Base-by-base conservation (phyloP, 495 filamentous ascomycete species). In the Penicillium coprophilum region DNA sequence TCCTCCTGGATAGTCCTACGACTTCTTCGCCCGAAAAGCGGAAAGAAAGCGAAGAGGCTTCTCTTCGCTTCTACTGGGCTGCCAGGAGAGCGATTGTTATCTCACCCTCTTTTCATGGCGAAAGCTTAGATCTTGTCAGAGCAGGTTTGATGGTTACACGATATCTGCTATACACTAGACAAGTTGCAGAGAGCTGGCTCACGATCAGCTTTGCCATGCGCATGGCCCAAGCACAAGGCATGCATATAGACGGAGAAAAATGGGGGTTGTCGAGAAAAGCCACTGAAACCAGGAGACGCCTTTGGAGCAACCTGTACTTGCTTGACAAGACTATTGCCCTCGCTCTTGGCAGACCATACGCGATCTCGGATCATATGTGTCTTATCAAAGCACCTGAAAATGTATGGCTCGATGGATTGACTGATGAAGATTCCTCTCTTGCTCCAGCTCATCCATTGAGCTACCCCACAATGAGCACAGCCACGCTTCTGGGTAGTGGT, bases 161-260 rank as follows among this genome's bases (percentile, higher is more conserved):
- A n/a, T 60, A 60, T 56, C 21, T 60, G 30, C 17, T 60, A 47
- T 52, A 60, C 28, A 60, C 58, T 11, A 19, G 58, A 31, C 58
- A 60, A 50, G 34, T 40, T 11, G 58, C 58, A 19, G 58, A 60
- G 34, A 60, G 58, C 31, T 60, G 58, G 58, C 41, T 60, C 19
- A 60, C 58, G 5, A 51, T 60, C 31, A 60, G 58, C 24, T 60
- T 60, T 44, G 58, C 58, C 3, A 60, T 60, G 58, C 52, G 58
- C 15, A 60, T 60, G 58, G 58, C 58, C 24, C 58, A 60, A 30
- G 58, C 58, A 12, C 58, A 60, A 27, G 58, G 58, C 19, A 60
- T 60, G 58, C 58, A 60, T 44, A 60, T 60, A 10, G 58, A 60
- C 28, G 58, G 58, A 38, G 58, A 60, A 36, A 60, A 60, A 41